Evolutionary conservation across 176 grass and related monocot genomes (phyloP).

Genomic region (barley (Hordeum vulgare)): DNA sequence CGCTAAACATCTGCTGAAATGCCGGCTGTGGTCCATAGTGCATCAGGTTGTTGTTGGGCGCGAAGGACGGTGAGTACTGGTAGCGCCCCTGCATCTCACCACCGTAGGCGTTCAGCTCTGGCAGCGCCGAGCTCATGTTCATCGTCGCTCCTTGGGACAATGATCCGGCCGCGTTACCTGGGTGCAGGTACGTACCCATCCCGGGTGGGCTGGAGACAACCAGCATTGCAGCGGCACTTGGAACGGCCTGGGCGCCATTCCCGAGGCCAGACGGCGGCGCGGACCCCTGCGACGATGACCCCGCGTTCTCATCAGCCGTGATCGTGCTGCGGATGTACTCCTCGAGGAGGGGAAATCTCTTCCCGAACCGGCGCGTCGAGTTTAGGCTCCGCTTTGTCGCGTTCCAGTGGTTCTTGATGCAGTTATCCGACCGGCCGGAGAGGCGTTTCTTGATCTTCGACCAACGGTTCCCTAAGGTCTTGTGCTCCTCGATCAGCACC

Average conservation of each 20-base stretch:
- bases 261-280: neutral
- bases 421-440: constrained; percentile 56
- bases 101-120: neutral
- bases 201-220: neutral
- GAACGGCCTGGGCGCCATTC: neutral
- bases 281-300: no score
- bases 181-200: neutral
- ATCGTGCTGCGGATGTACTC: constrained; percentile 52
- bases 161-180: neutral
- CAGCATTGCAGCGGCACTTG: fast-evolving
- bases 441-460: constrained; percentile 45
- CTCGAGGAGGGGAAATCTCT: constrained; percentile 36
- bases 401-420: constrained; percentile 88
- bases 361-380: constrained; percentile 35
- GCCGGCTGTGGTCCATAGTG: neutral
- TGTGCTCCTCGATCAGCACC: constrained; percentile 43
- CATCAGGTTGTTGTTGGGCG: neutral
- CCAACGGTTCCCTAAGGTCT: constrained; percentile 53
- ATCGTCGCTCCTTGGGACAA: neutral
- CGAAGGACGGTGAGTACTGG: neutral
- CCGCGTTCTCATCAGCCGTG: neutral
- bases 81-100: neutral
- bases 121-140: neutral
- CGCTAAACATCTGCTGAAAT: neutral
- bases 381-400: constrained; percentile 50